Base-by-base conservation (phyloP, 2,329 filamentous ascomycete genomes). In the Phyllosticta citribraziliensis region DNA sequence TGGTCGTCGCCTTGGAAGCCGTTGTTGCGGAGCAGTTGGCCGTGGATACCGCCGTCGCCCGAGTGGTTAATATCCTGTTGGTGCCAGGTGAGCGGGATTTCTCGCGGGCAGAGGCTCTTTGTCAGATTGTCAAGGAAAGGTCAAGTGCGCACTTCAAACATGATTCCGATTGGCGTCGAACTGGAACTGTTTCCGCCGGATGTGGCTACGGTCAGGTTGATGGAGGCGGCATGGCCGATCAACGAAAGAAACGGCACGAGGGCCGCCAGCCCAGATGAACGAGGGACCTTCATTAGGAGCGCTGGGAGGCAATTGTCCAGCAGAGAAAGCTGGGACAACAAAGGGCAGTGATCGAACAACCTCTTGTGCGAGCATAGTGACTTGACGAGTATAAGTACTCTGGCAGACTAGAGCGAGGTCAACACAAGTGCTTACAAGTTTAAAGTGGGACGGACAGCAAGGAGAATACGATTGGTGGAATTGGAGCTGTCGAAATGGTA, bases 121-220 rank as follows among this genome's bases (percentile, higher is more conserved):
- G 40, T 47, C 14, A n/a, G 14, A 14, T 1, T n/a, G 14, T 47
- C 8, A n/a, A 47, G 4, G 50, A 27, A 54, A 19, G 14, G 10
- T 0, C 14, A 57, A 24, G 10, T 40, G 20, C 61, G 53, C 63
- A 74, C 73, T 67, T 77, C 76, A 58, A 73, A 73, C 70, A 78
- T 76, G n/a, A 78, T 66, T 1, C 75, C 76, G 68, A 77, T 78
- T 59, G 74, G 69, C 11, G 73, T 65, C 9, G 74, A 68, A 24
- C 69, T 74, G 2, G 76, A 70, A 5, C 70, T 67, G 66, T 78
- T 78, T 20, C 76, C 74, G 8, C 72, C 70, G 52, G 58, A 62
- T 20, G 67, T 66, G 24, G 60, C 57, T 17, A 71, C 69, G 1
- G 56, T 65, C 61, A 71, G 61, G 47, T 63, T 65, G 58, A 59